Evolutionary conservation across 139 green algal genomes (phyloP).

Genomic region (Chlamydomonas asymmetrica): DNA sequence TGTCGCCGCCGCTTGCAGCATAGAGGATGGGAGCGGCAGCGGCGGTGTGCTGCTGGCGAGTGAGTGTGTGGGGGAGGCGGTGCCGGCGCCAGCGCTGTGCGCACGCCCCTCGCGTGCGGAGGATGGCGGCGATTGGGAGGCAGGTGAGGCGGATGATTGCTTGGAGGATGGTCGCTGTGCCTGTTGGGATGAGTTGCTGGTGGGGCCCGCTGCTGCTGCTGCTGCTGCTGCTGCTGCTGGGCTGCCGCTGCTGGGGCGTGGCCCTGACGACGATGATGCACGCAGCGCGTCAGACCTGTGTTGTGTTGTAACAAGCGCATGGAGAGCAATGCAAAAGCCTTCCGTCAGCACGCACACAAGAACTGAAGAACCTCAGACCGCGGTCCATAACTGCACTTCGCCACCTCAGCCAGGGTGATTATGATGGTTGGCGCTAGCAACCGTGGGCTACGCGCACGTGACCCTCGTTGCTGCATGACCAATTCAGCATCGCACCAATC

Average conservation of each 20-base stretch:
- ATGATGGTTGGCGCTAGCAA: too few species aligned
- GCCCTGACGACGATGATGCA: neutral
- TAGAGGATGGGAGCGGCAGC: too few species aligned
- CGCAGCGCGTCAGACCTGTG: neutral
- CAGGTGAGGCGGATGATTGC: neutral
- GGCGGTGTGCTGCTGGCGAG: neutral
- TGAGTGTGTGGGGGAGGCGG: neutral
- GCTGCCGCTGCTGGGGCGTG: too few species aligned
- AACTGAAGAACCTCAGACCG: too few species aligned
- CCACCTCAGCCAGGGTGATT: too few species aligned
- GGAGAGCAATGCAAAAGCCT: neutral
- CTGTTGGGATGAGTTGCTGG: too few species aligned
- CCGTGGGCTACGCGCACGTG: too few species aligned
- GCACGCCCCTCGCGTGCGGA: too few species aligned
- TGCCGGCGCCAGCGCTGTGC: neutral
- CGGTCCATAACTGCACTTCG: too few species aligned
- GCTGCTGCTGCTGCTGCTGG: too few species aligned
- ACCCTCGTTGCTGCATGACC: neutral
- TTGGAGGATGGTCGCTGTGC: neutral
- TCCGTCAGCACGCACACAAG: neutral
- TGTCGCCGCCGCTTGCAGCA: neutral
- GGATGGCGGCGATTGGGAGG: too few species aligned
- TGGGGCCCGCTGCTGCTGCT: too few species aligned
- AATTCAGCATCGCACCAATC: neutral
- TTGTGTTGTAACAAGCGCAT: neutral